Evolutionary conservation across 805 yeast genomes (phyloP).

Genomic region (Sugiyamaella qingdaonensis): DNA sequence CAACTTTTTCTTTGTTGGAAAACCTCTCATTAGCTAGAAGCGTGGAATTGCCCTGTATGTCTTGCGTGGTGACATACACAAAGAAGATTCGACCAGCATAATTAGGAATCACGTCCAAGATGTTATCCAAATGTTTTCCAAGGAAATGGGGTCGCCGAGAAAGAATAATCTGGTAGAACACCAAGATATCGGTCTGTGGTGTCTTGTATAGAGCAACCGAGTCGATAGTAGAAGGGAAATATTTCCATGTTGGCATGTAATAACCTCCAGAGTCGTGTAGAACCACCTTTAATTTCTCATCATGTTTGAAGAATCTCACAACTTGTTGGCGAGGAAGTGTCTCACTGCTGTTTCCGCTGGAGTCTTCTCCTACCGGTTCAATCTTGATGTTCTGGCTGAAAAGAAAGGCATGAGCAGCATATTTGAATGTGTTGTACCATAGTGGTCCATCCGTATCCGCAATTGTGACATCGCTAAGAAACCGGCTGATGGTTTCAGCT

Average conservation of each 20-base stretch:
- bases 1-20: too few species aligned
- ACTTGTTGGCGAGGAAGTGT: neutral
- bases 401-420: neutral
- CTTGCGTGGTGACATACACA: too few species aligned
- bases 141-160: neutral
- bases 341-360: neutral
- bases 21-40: too few species aligned
- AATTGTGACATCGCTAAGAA: neutral
- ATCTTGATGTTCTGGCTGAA: neutral
- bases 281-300: neutral
- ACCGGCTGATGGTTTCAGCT: neutral
- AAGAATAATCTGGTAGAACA: neutral
- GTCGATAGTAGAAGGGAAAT: neutral
- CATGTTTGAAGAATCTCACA: neutral
- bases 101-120: too few species aligned
- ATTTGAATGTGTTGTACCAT: neutral
- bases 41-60: too few species aligned
- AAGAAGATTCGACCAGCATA: too few species aligned
- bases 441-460: neutral
- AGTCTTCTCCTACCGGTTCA: too few species aligned
- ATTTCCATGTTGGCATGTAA: neutral
- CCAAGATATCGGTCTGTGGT: neutral
- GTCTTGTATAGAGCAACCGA: neutral
- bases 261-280: neutral
- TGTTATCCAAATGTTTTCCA: too few species aligned